Evolutionary conservation across 2,329 filamentous ascomycete genomes (phyloP), one percentile per base, ranked within the genome.

Genomic region (Aspergillus fructus): DNA sequence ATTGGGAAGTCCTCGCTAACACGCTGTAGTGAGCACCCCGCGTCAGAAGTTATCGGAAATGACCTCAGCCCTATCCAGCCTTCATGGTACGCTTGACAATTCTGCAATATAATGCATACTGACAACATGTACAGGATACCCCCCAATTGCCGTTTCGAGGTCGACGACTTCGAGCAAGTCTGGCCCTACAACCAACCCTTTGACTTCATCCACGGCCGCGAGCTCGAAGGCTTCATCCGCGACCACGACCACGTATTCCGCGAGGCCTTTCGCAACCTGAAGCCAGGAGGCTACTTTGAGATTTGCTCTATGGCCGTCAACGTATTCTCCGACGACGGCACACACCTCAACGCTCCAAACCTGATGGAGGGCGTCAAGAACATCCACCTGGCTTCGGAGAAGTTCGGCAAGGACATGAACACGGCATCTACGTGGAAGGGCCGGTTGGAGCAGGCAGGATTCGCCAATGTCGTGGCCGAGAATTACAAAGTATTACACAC

Each of bases 261-360:
- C 8, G 67, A 68, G 41, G 66, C 63, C 3, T 60, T 59, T n/a
- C 51, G 64, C 11, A 65, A 66, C 27, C 59, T 71, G 6, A 66
- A 63, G 11, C 68, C 68, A 3, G 62, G 62, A 8, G 69, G 69
- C 19, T 71, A 64, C 59, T 61, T 71, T 23, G 69, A 71, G 49
- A 66, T 71, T 19, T 57, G 92, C 9, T 88, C 83, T 13, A 88
- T 97, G 55, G 93, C 97, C 73, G 89, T 96, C 71, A 96, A 96
- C 72, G 96, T 93, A 0, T 93, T 96, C 72, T 96, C 92, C 19
- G 69, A 71, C n/a, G 69, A 73, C 48, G 64, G 42, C 1, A 71
- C 69, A 6, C 69, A 72, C 47, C 58, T 67, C 12, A 58, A 61
- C 5, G 70, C 70, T 9, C 17, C 62, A 55, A 3, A 62, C 56